Evolutionary conservation across 2,329 filamentous ascomycete genomes (phyloP), one percentile per base, ranked within the genome.

Genomic region (Apiospora malaysiana): DNA sequence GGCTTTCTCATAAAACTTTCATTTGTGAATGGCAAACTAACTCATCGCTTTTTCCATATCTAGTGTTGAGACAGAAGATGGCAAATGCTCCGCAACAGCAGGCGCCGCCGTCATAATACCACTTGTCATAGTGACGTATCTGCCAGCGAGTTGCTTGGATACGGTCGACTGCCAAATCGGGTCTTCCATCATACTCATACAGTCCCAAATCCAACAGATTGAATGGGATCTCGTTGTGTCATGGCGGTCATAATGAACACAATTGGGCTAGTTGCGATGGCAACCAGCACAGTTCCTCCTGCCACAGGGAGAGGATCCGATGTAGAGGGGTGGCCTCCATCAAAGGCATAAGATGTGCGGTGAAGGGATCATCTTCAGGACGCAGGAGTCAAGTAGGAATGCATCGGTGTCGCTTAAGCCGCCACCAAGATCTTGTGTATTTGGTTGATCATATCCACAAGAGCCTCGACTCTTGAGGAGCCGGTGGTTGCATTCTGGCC

Each of bases 61-160:
- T 69, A 85, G 83, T 85, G 68, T 72, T 85, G 71, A 80, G 83
- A 72, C 82, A 83, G 74, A 85, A 85, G 75, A 82, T 85, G 81
- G 81, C 82, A 40, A 67, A 73, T 16, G 71, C 69, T 66, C 71
- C 75, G 18, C 75, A 77, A 68, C 74, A 75, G 66, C 70, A 68
- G 67, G 66, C 66, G 69, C 32, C 68, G 23, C 72, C 71, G 66
- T 49, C 47, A n/a, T 68, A 68, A 27, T 10, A 27, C 59, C 16
- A n/a, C 56, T 18, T 63, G 8, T 12, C 32, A 18, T 23, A 63
- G 21, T 40, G 56, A n/a, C 40, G n/a, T n/a, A 10, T 63, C 32
- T n/a, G 21, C 56, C 32, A n/a, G n/a, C 32, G 32, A 18, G 27
- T 21, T 40, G 56, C 32, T 63, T 63, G 12, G 32, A n/a, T 10